Conservation (phyloP, 306 rosid species). For the Trifolium dubium region DNA sequence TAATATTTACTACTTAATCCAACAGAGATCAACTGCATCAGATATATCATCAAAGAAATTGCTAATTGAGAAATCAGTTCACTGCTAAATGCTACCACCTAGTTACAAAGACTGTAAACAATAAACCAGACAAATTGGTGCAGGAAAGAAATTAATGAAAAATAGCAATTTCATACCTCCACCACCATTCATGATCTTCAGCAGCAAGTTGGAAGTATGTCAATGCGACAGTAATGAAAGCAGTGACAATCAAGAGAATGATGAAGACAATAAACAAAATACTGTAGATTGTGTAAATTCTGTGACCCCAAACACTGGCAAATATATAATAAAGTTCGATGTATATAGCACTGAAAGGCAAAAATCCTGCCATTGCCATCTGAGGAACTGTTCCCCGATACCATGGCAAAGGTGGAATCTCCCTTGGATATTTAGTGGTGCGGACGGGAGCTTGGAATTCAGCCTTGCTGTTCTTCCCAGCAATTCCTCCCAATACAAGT, state of each 20-base stretch:
- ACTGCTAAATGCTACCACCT: neutral
- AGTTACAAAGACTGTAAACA: conserved; percentile 6
- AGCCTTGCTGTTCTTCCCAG: conserved; percentile 63
- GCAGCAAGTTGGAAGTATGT: conserved; percentile 71
- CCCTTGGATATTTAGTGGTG: conserved; percentile 61
- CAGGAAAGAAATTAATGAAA: conserved; percentile 5
- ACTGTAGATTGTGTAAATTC: conserved; percentile 59
- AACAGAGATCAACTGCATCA: neutral
- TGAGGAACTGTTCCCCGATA: conserved; percentile 55
- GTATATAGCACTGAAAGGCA: conserved; percentile 62
- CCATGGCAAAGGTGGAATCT: conserved; percentile 64
- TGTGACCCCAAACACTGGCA: conserved; percentile 66
- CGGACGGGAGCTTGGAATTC: conserved; percentile 62
- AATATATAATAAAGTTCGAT: conserved; percentile 59
- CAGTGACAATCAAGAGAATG: conserved; percentile 64
- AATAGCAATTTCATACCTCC: conserved; percentile 51
- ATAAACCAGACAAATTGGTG: neutral
- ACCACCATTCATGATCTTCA: conserved; percentile 68
- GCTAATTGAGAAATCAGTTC: conserved; percentile 20
- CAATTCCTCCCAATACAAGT: conserved; percentile 62
- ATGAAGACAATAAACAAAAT: conserved; percentile 59
- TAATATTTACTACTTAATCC: neutral
- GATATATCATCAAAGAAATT: conserved; percentile 19
- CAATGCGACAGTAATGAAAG: conserved; percentile 60
- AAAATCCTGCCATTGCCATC: conserved; percentile 64